phyloP scores from a whole-genome alignment of 805 yeast genomes.

The Kluyveromyces nonfermentans region DNA sequence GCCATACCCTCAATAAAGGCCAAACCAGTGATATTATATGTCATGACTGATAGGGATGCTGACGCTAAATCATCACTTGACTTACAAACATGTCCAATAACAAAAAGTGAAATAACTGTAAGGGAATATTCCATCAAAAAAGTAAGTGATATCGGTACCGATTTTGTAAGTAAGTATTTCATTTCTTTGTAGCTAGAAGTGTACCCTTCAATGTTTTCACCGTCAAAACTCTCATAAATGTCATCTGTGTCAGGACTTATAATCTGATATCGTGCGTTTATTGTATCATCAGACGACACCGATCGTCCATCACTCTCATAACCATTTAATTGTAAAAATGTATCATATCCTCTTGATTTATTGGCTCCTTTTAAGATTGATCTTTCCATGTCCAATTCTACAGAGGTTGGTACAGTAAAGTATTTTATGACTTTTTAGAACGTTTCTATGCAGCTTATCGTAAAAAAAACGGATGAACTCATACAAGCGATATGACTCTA shows the following conservation, averaged over 20 bases:
- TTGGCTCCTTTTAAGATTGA: not conserved
- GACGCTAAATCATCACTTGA: slow-evolving; percentile 51
- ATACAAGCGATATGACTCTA: too few species aligned
- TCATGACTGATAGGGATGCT: slow-evolving; percentile 64
- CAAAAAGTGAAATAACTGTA: slow-evolving; percentile 66
- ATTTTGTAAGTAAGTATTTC: not conserved
- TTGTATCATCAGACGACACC: slow-evolving; percentile 6
- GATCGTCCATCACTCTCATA: slow-evolving; percentile 9
- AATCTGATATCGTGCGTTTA: slow-evolving; percentile 3
- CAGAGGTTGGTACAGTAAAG: too few species aligned
- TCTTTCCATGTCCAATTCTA: not conserved
- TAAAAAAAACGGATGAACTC: too few species aligned
- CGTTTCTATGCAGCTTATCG: not conserved
- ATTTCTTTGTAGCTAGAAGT: slow-evolving; percentile 4
- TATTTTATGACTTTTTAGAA: not conserved
- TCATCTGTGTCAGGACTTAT: slow-evolving; percentile 7
- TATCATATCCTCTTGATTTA: not conserved
- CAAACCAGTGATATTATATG: slow-evolving; percentile 57
- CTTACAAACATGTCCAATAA: slow-evolving; percentile 67
- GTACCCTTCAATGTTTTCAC: not conserved
- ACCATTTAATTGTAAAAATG: not conserved
- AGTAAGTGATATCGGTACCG: slow-evolving; percentile 27
- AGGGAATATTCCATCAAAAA: slow-evolving; percentile 62
- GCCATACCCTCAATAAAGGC: slow-evolving; percentile 66
- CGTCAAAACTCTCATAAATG: slow-evolving; percentile 2